Evolutionary conservation across 805 yeast genomes (phyloP).

Genomic region (Teunomyces aglyptinius): DNA sequence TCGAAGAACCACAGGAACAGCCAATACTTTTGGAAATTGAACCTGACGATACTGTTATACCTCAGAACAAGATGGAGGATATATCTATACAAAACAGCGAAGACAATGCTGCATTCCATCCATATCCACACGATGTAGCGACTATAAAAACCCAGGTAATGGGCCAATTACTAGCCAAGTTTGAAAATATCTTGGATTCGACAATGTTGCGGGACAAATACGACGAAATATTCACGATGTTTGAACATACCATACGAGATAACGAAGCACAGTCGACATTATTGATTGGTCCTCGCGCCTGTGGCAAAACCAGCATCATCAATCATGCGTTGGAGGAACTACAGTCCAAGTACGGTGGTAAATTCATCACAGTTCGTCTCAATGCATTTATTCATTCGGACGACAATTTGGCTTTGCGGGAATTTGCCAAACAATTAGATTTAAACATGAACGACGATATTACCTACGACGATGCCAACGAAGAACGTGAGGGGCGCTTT

Average conservation of each 20-base stretch:
- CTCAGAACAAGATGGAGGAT: too few relatives aligned
- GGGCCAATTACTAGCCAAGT: conserved; percentile 19
- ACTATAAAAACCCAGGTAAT: conserved; percentile 15
- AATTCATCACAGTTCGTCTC: conserved; percentile 61
- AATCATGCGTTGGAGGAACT: conserved; percentile 54
- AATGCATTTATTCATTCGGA: conserved; percentile 72
- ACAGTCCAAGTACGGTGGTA: conserved; percentile 36
- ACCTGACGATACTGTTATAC: too few relatives aligned
- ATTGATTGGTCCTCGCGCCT: conserved; percentile 74
- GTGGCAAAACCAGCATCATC: conserved; percentile 71
- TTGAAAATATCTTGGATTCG: conserved; percentile 17
- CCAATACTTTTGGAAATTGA: too few relatives aligned
- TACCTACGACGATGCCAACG: conserved; percentile 8
- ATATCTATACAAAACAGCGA: too few relatives aligned
- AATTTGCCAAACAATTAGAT: conserved; percentile 83
- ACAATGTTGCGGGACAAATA: conserved; percentile 28
- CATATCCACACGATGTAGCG: conserved; percentile 12
- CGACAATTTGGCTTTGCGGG: conserved; percentile 77
- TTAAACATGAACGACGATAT: conserved; percentile 12
- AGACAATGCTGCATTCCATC: neutral
- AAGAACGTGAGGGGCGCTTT: conserved; percentile 25
- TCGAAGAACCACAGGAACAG: too few relatives aligned
- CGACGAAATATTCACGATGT: conserved; percentile 52
- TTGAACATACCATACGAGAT: conserved; percentile 63
- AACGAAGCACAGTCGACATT: conserved; percentile 81